These are phyloP conservation scores for Naganishia sp. DNA, from an alignment of 1,284 basidiomycete species.

Conservation along the genomic window DNA sequence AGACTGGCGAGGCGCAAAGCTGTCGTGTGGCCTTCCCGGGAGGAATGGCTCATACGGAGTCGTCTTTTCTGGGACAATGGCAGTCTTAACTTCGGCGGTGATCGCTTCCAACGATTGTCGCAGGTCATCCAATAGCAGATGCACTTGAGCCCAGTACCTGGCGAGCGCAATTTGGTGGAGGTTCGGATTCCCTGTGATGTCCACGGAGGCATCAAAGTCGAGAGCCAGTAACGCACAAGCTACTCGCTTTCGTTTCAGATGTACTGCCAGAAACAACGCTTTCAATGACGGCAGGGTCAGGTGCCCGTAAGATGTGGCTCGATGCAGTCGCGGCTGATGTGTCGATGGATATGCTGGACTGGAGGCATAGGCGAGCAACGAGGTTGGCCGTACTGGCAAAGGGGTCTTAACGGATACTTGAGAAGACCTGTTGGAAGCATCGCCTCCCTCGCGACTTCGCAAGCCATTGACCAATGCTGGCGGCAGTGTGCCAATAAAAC, in stretches of 20 bases:
- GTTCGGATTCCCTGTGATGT: background rate
- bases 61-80: background rate
- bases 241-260: conserved; percentile 26
- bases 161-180: conserved; percentile 26
- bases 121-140: conserved; percentile 25
- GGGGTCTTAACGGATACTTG: conserved; percentile 7
- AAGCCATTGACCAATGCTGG: conserved; percentile 17
- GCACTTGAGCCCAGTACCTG: conserved; percentile 33
- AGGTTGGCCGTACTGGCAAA: conserved; percentile 9
- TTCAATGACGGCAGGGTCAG: conserved; percentile 23
- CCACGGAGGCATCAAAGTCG: conserved; percentile 4
- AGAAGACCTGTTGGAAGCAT: background rate
- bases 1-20: conserved; percentile 25
- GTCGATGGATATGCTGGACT: conserved; percentile 28
- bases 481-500: conserved; percentile 8
- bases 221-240: conserved; percentile 32
- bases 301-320: conserved; percentile 2
- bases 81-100: conserved; percentile 1
- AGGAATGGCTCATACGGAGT: conserved; percentile 7
- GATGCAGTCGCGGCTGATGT: conserved; percentile 30
- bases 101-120: background rate
- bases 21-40: conserved; percentile 12
- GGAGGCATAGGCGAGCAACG: conserved; percentile 6
- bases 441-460: background rate
- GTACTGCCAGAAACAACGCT: conserved; percentile 23